phyloP scores from a whole-genome alignment of 2,329 filamentous ascomycete species.

The Lachnellula arida region DNA sequence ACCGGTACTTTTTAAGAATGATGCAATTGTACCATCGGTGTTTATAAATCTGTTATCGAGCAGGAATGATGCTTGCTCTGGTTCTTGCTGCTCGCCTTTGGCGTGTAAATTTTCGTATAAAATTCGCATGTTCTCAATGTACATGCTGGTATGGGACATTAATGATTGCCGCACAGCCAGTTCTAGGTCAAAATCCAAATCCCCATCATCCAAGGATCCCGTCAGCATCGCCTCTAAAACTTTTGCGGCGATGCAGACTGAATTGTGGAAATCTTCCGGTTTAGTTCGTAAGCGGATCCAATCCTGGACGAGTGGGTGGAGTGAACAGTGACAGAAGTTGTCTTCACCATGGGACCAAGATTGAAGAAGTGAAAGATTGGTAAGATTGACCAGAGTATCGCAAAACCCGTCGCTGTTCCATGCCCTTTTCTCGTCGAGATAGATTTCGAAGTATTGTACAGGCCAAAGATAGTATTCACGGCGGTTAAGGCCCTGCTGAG shows the following conservation, averaged over 20 bases:
- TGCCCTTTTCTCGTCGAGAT: neutral
- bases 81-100: neutral
- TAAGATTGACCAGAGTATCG: slow-evolving; percentile 13
- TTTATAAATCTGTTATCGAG: neutral
- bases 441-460: slow-evolving; percentile 1
- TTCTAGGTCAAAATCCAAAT: slow-evolving; percentile 7
- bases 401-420: slow-evolving; percentile 16
- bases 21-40: neutral
- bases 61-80: neutral
- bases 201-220: neutral
- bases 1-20: neutral
- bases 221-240: slow-evolving; percentile 1
- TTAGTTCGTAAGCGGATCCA: slow-evolving; percentile 21
- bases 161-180: slow-evolving; percentile 2
- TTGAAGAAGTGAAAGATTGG: slow-evolving; percentile 20
- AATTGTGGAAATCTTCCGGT: slow-evolving; percentile 2
- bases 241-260: neutral
- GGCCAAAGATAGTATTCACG: neutral
- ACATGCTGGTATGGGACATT: slow-evolving; percentile 7
- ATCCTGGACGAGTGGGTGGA: slow-evolving; percentile 23
- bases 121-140: slow-evolving; percentile 3
- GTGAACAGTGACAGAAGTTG: slow-evolving; percentile 11
- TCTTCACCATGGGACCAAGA: slow-evolving; percentile 11
- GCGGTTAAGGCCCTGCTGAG: neutral
- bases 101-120: too few species aligned